Base-by-base conservation (phyloP, 768 basidiomycete genomes). In the Tephrocybe sp. region DNA sequence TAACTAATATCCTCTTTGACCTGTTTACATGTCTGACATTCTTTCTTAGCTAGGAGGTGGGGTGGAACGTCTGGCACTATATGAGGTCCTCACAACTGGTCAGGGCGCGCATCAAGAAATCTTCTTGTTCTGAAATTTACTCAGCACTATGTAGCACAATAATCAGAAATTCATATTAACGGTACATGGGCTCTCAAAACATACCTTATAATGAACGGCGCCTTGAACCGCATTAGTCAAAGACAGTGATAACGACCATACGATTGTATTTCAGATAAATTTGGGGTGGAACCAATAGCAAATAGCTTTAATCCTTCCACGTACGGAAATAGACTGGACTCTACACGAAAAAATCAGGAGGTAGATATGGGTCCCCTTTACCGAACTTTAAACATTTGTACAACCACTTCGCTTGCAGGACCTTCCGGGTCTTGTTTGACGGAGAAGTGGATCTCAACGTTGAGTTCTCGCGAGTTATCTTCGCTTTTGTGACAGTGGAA, bases 401-500 rank as follows among this genome's bases (percentile, higher is more conserved):
- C 85, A 17, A 80, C 68, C n/a, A 76, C 69, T 35, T 70, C 69
- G 31, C 71, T 67, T 30, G 67, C 60, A 6, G 65, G 57, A 9
- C 67, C 61, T 19, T 71, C 68, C 10, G 62, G 72, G 31, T 82
- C 78, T 20, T 69, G 58, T 39, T 72, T 66, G 8, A 79, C 73
- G 14, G 71, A 75, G 55, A 87, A 94, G 65, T 94, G 92, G 33
- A 98, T 90, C 72, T 96, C 94, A 12, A 98, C 82, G 54, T 95
- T 88, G 41, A 98, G 70, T 64, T 97, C 95, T 42, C 96, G 77
- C 35, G 89, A 85, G 65, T 98, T 98, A 4, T 68, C 73, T 31
- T 75, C 70, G 61, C 83, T 89, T 73, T 98, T 98, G 55, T 76
- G 77, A 62, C 90, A 91, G 60, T 81, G 78, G 75, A 98, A 95